These are phyloP conservation scores for Diplodia scrobiculata DNA, from an alignment of 2,329 filamentous ascomycete genomes.

Conservation along the genomic window DNA sequence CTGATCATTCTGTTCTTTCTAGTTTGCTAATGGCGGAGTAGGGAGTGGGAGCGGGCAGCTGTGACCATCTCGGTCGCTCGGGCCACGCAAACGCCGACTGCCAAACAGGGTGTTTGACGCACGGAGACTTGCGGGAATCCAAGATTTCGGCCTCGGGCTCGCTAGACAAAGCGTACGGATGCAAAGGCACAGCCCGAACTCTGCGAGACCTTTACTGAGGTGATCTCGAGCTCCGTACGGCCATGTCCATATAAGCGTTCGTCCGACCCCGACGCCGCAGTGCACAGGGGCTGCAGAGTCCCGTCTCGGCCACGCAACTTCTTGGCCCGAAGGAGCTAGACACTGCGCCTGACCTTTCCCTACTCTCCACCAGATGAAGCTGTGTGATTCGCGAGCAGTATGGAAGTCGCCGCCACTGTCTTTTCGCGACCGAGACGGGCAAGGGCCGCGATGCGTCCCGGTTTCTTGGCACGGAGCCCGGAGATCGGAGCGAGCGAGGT, in stretches of 20 bases:
- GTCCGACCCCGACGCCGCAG: not conserved
- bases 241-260: not conserved
- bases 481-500: not conserved
- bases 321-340: not conserved
- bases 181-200: not conserved
- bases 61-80: conserved; percentile 10
- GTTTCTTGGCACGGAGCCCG: not conserved
- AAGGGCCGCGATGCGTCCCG: not conserved
- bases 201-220: not conserved
- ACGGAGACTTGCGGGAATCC: conserved; percentile 1
- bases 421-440: not conserved
- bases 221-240: not conserved
- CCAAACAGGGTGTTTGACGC: not conserved
- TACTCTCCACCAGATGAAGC: not conserved
- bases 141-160: conserved; percentile 17
- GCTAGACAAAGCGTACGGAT: not conserved
- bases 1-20: conserved; percentile 4
- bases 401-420: not conserved
- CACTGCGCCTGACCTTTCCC: not conserved
- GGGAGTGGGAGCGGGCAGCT: not conserved
- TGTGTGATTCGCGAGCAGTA: not conserved
- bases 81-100: not conserved
- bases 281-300: not conserved
- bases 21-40: not conserved
- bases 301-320: not conserved